Conservation (phyloP, 768 basidiomycete genomes). For the Tylopilus balloui region DNA sequence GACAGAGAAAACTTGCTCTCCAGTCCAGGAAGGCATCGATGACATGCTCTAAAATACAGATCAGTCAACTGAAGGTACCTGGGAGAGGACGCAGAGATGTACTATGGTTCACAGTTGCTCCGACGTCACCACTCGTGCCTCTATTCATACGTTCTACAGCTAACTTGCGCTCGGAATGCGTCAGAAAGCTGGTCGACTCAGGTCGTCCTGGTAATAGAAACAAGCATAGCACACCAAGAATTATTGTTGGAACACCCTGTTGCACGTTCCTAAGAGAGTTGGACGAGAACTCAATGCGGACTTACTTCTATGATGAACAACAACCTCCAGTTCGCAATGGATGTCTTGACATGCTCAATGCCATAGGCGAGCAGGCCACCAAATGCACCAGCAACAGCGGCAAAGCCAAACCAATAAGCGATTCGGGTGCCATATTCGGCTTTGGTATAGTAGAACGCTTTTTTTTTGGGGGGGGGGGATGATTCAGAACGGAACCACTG, state of each 20-base stretch:
- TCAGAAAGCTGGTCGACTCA: slow-evolving; percentile 33
- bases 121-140: slow-evolving; percentile 40
- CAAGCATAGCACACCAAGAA: slow-evolving; percentile 26
- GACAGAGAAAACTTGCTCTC: slow-evolving; percentile 27
- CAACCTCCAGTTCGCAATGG: slow-evolving; percentile 41
- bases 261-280: neutral
- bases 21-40: slow-evolving; percentile 44
- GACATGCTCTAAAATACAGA: slow-evolving; percentile 34
- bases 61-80: neutral
- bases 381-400: slow-evolving; percentile 54
- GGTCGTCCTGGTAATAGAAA: slow-evolving; percentile 31
- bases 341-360: slow-evolving; percentile 37
- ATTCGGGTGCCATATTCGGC: slow-evolving; percentile 42
- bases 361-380: slow-evolving; percentile 54
- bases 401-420: slow-evolving; percentile 53
- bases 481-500: slow-evolving; percentile 14
- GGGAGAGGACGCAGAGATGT: neutral
- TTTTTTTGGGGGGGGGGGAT: too few relatives aligned
- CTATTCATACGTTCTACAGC: slow-evolving; percentile 36
- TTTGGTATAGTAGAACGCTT: slow-evolving; percentile 50
- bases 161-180: slow-evolving; percentile 30
- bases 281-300: neutral
- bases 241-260: slow-evolving; percentile 54
- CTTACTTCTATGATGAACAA: slow-evolving; percentile 29
- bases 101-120: slow-evolving; percentile 40